Evolutionary conservation across 306 rosid genomes (phyloP), one percentile per base, ranked within the genome.

Genomic region (Cyamopsis tetragonoloba): DNA sequence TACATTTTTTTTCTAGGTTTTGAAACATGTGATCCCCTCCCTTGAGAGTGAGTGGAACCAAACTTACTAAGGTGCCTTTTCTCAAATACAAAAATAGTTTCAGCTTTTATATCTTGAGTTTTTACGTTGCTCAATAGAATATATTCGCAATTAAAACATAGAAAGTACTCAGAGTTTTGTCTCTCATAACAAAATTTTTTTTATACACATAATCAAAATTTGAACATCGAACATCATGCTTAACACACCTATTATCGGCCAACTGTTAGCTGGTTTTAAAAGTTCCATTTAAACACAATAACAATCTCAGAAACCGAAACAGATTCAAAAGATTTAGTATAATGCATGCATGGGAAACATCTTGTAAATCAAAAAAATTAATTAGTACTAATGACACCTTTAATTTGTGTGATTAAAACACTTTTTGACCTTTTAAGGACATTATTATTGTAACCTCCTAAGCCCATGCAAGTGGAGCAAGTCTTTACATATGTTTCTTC

Each of bases 351-450:
- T 6, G 48, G n/a, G 6, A 58, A 46, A 72, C 59, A 61, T 32
- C 55, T 49, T 63, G 47, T 47, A 26, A 38, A 62, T 46, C 46
- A 75, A 70, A 42, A 75, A 70, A 42, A 50, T 39, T n/a, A 10
- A 30, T 42, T 9, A 30, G 49, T 57, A 30, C 22, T 62, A 71
- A n/a, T n/a, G n/a, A n/a, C n/a, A n/a, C n/a, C n/a, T n/a, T n/a
- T n/a, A n/a, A n/a, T n/a, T 35, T 71, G 22, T 60, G 20, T 53
- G 12, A 55, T 31, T n/a, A 49, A 51, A 27, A 23, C 31, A 58
- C 73, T 77, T 64, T 77, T 71, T 77, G 51, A 59, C 62, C 63
- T 67, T 75, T 80, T 59, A 32, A 65, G 74, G 74, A 23, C 57
- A 71, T 56, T 26, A 71, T 56, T 26, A 72, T 73, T 35, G 72